These are phyloP conservation scores for Lophium mytilinum DNA, from an alignment of 495 filamentous ascomycete species.

Conservation along the genomic window DNA sequence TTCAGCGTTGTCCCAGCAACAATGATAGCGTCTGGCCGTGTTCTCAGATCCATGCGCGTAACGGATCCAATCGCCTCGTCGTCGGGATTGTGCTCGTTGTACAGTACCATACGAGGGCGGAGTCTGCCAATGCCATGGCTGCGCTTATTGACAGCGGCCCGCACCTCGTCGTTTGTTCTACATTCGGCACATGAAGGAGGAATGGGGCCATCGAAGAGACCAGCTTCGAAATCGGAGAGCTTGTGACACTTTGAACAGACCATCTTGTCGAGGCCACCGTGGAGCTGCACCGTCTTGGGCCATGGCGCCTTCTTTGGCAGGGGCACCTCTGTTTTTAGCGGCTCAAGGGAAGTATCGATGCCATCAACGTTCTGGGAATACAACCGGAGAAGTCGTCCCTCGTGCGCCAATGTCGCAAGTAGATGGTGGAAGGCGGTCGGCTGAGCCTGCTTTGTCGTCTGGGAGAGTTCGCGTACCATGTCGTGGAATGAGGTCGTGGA, in stretches of 20 bases:
- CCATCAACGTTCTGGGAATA: conserved; percentile 97
- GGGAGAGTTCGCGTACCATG: conserved; percentile 84
- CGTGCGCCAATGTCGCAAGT: conserved; percentile 79
- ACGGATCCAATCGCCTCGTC: conserved; percentile 92
- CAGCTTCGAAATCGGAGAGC: conserved; percentile 65
- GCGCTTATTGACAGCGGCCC: conserved; percentile 73
- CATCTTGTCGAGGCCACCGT: conserved; percentile 92
- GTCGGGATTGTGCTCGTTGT: conserved; percentile 95
- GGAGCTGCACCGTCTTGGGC: conserved; percentile 88
- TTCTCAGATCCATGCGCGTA: conserved; percentile 71
- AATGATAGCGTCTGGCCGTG: conserved; percentile 80
- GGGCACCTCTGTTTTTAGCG: conserved; percentile 70
- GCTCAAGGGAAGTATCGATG: conserved; percentile 77
- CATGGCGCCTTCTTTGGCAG: conserved; percentile 72
- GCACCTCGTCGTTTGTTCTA: conserved; percentile 62
- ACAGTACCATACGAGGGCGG: conserved; percentile 87
- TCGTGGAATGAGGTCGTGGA: conserved; percentile 85
- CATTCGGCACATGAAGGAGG: conserved; percentile 78
- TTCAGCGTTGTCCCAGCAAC: conserved; percentile 95
- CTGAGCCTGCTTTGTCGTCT: conserved; percentile 61
- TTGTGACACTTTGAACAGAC: conserved; percentile 86
- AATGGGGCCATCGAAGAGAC: conserved; percentile 72
- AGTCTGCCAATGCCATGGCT: conserved; percentile 90
- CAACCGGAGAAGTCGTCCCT: conserved; percentile 81
- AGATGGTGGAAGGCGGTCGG: conserved; percentile 92